Percentiles rank a stretch among this genome's conserved stretches.
These are phyloP conservation scores for Wallacemonas rigidus DNA, from an alignment of 208 protist genomes.

Conservation along the genomic window DNA sequence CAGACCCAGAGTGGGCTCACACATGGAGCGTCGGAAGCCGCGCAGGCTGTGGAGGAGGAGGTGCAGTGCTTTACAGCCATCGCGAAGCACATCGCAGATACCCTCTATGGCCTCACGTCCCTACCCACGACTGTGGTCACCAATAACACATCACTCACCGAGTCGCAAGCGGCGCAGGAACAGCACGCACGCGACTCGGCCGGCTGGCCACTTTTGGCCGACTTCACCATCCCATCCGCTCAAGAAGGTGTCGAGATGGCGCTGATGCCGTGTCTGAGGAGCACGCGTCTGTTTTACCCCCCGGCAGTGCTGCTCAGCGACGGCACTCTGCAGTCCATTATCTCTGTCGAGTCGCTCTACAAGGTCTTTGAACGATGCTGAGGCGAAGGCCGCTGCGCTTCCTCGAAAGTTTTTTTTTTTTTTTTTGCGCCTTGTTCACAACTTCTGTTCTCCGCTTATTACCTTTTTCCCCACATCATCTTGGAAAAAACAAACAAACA, in stretches of 20 bases:
- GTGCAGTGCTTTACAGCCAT: slow-evolving; percentile 68
- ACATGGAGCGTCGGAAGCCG: slow-evolving; percentile 26
- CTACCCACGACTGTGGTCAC: background rate
- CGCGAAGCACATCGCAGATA: slow-evolving; percentile 66
- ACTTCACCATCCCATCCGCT: background rate
- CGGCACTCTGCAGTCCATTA: slow-evolving; percentile 67
- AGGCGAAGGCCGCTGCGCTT: background rate
- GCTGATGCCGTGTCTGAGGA: slow-evolving; percentile 73
- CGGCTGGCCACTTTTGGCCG: too few species aligned
- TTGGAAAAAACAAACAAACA: background rate
- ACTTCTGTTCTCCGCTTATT: background rate
- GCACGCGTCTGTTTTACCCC: slow-evolving; percentile 54
- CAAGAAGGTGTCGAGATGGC: slow-evolving; percentile 54
- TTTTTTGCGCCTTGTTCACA: slow-evolving; percentile 2
- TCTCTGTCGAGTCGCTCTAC: slow-evolving; percentile 86
- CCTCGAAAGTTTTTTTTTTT: slow-evolving; percentile 3
- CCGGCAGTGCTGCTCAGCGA: slow-evolving; percentile 57
- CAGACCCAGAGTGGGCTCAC: background rate
- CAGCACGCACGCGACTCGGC: too few species aligned
- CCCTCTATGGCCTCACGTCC: slow-evolving; percentile 54
- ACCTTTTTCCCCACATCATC: background rate
- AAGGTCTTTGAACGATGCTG: slow-evolving; percentile 92
- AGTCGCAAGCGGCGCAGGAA: too few species aligned
- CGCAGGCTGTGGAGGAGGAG: slow-evolving; percentile 52
- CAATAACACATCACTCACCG: too few species aligned